Evolutionary conservation across 805 yeast species (phyloP).

Genomic region (Candida anglica): DNA sequence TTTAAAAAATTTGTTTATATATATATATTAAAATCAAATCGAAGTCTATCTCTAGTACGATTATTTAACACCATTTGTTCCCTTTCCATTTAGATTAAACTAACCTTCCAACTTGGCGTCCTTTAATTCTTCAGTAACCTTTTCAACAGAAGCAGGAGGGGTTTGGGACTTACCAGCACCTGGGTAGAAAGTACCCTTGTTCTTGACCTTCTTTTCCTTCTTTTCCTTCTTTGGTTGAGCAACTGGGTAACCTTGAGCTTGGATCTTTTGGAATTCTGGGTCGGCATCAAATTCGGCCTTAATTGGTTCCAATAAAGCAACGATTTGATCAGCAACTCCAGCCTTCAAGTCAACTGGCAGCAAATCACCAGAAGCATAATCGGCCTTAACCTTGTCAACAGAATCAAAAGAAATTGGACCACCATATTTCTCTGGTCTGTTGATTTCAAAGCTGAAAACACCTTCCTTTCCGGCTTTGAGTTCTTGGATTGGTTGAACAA

Average conservation of each 20-base stretch:
- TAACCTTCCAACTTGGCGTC: conserved; percentile 35
- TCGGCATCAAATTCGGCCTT: conserved; percentile 60
- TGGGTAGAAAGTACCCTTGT: conserved; percentile 88
- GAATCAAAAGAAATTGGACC: conserved; percentile 77
- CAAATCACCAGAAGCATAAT: conserved; percentile 67
- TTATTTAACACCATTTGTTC: no score
- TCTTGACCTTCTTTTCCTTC: conserved; percentile 74
- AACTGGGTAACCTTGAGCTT: conserved; percentile 79
- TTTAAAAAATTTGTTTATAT: no score
- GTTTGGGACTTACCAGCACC: conserved; percentile 40
- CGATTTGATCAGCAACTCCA: conserved; percentile 86
- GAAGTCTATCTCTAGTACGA: no score
- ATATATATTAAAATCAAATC: no score
- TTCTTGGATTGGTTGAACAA: conserved; percentile 81
- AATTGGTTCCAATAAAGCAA: conserved; percentile 77
- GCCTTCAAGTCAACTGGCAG: conserved; percentile 91
- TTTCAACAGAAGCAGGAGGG: conserved; percentile 21
- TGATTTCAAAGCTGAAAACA: conserved; percentile 63
- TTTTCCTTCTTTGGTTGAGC: conserved; percentile 56
- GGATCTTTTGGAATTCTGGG: conserved; percentile 73
- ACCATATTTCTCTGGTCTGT: conserved; percentile 96
- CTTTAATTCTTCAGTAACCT: conserved; percentile 34
- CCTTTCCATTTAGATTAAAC: no score
- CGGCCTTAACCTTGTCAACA: conserved; percentile 65
- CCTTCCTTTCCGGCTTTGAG: conserved; percentile 55